A percentile compares a stretch with the other conserved stretches of the same genome.
Conservation (phyloP, 306 rosid species). For the Malus sylvestris region DNA sequence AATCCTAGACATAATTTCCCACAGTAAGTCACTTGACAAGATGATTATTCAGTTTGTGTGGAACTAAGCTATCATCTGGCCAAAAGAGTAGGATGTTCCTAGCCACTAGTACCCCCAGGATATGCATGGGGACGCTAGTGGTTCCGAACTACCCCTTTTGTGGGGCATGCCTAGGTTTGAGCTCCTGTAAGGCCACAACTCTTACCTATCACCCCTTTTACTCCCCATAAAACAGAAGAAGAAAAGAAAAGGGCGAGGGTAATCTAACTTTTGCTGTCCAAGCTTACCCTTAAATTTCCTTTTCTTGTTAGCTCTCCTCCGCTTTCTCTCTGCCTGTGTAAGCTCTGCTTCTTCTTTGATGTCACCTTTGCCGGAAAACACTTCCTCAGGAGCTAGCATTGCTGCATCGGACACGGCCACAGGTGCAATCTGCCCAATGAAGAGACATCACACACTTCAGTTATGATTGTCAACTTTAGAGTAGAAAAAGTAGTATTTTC, state of each 20-base stretch:
- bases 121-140: background rate
- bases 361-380: slow-evolving; percentile 87
- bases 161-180: background rate
- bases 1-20: background rate
- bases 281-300: slow-evolving; percentile 74
- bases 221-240: background rate
- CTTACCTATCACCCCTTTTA: background rate
- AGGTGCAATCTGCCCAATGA: slow-evolving; percentile 74
- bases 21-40: background rate
- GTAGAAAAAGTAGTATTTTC: background rate
- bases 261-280: background rate
- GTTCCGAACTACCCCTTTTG: background rate
- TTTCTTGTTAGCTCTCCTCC: slow-evolving; percentile 86
- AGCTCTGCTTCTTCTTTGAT: slow-evolving; percentile 85
- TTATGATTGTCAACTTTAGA: slow-evolving; percentile 2
- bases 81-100: background rate
- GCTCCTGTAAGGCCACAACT: background rate
- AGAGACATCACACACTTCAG: slow-evolving; percentile 20
- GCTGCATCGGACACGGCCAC: slow-evolving; percentile 95
- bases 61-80: background rate
- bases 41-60: background rate
- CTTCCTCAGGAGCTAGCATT: slow-evolving; percentile 98
- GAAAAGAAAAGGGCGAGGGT: background rate
- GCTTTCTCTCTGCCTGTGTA: slow-evolving; percentile 79
- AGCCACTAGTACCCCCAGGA: background rate